Evolutionary conservation across 495 filamentous ascomycete species (phyloP), one percentile per base, ranked within the genome.

Genomic region (Chaetomium cochliodes): DNA sequence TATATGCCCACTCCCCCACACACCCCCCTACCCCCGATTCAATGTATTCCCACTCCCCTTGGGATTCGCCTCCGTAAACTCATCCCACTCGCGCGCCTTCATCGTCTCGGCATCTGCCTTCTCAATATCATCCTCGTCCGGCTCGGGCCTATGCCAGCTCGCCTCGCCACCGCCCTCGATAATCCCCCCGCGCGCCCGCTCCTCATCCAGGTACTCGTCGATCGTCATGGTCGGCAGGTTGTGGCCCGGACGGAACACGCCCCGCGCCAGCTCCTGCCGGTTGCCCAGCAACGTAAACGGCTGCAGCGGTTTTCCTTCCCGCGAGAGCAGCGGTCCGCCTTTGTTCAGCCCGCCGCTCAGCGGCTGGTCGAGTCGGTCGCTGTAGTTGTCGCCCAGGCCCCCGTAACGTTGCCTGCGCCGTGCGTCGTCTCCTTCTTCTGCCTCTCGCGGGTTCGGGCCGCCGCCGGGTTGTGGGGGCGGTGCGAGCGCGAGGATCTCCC

Each of bases 181-280:
- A 25, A 98, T 90, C n/a, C 91, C 91, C 11, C 96, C 96, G 72
- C 90, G 80, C 65, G 84, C 81, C 64, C 87, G 81, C 75, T 98
- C 94, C 78, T 98, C 94, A 53, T 93, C 93, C 18, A 98, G 79
- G 72, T 98, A 98, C 76, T 98, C 94, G 67, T 98, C 96, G 64
- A 98, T 98, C 0, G 86, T 90, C 94, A 98, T 98, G 0, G 96
- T 98, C 11, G 94, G 94, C 49, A 98, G 78, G 75, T 90, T 97
- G 74, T 98, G 94, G 9, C 93, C 90, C 3, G 92, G 86, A 59
- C 89, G 84, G 75, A 98, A 98, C 3, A 98, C 93, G 5, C 93
- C 92, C 53, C 88, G 79, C 60, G 87, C 88, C 47, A 97, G 75
- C 67, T 90, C 84, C 70, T 92, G 85, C 6, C 94, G 85, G 58